These are phyloP conservation scores for Articulospora tetracladia DNA, from an alignment of 495 filamentous ascomycete species.

Conservation along the genomic window DNA sequence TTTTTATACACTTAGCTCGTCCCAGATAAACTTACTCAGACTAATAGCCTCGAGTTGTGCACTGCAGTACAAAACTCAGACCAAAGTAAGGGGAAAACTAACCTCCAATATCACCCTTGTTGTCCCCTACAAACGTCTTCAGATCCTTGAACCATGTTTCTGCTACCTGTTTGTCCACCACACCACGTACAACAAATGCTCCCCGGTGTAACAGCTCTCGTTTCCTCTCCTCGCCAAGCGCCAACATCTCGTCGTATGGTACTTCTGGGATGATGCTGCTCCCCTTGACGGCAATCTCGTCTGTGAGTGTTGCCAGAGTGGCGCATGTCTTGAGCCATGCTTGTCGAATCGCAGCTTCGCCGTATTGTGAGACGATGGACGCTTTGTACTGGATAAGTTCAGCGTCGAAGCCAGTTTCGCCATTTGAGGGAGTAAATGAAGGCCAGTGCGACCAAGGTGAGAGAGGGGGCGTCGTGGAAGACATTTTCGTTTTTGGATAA, in stretches of 20 bases:
- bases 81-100: too few species aligned
- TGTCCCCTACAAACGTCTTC: neutral
- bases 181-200: neutral
- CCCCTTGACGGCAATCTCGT: slow-evolving; percentile 8
- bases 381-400: neutral
- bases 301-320: slow-evolving; percentile 7
- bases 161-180: neutral
- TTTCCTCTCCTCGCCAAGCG: neutral
- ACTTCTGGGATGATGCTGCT: slow-evolving; percentile 6
- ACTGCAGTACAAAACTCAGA: too few species aligned
- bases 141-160: neutral
- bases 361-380: neutral
- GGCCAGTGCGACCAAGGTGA: neutral
- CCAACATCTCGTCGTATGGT: neutral
- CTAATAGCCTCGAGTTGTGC: neutral
- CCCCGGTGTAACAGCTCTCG: neutral
- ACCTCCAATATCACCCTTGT: neutral
- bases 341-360: neutral
- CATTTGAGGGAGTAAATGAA: neutral
- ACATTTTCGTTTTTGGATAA: too few species aligned
- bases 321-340: slow-evolving; percentile 17
- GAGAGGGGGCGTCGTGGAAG: neutral
- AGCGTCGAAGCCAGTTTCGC: neutral
- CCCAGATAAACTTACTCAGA: neutral
- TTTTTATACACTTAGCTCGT: neutral